A percentile compares a stretch with the other conserved stretches of the same genome.
Conservation (phyloP, 495 filamentous ascomycete species). For the Trichoderma erinaceum region DNA sequence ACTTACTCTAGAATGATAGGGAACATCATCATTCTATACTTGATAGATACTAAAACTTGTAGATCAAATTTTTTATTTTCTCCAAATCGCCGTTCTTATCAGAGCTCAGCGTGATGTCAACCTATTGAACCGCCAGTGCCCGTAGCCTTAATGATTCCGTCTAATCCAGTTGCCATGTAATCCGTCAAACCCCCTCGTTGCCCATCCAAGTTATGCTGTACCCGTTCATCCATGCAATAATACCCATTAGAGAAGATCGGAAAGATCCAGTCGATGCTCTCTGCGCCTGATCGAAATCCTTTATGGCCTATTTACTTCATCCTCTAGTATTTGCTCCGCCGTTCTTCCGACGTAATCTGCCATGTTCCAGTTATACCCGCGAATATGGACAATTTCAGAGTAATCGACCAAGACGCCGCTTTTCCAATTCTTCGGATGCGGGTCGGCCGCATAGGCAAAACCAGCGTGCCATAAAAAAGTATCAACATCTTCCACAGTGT, state of each 20-base stretch:
- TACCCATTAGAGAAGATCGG: background rate
- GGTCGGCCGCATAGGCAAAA: background rate
- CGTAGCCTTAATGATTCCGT: no score
- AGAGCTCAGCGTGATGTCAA: no score
- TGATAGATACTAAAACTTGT: no score
- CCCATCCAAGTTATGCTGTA: no score
- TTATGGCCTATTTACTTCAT: no score
- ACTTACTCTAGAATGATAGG: no score
- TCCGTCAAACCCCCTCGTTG: no score
- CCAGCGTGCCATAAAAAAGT: slow-evolving; percentile 13
- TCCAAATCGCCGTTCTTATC: no score
- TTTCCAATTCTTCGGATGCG: slow-evolving; percentile 15
- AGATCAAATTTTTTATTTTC: no score
- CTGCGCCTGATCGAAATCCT: background rate
- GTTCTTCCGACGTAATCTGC: background rate
- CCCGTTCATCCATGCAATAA: background rate
- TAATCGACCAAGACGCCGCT: slow-evolving; percentile 16
- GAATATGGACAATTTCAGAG: slow-evolving; percentile 9
- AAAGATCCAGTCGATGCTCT: background rate
- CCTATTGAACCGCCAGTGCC: no score
- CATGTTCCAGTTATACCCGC: slow-evolving; percentile 9
- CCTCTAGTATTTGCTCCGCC: background rate
- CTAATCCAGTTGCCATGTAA: no score
- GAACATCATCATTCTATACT: no score
- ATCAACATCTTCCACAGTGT: background rate